Conservation (phyloP, 352 stramenopile genomes). For the Phytophthora syringae region DNA sequence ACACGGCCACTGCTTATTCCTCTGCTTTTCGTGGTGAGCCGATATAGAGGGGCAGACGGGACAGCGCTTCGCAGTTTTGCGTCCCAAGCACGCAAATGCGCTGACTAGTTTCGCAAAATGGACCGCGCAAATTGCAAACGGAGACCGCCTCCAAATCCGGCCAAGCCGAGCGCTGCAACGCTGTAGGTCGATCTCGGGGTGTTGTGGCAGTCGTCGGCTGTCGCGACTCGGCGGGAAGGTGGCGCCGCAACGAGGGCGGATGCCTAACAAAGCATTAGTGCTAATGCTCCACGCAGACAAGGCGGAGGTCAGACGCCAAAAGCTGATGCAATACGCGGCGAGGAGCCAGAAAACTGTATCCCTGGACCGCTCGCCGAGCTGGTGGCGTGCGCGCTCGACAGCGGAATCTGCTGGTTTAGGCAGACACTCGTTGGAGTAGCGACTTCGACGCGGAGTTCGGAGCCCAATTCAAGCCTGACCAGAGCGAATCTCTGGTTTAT, state of each 20-base stretch:
- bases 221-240: conserved; percentile 31
- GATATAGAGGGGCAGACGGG: conserved; percentile 14
- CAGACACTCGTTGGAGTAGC: too few relatives aligned
- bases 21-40: conserved; percentile 26
- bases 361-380: background rate
- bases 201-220: conserved; percentile 11
- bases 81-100: conserved; percentile 14
- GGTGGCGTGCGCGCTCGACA: background rate
- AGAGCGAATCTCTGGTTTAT: too few relatives aligned
- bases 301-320: background rate
- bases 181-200: background rate
- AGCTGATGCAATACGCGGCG: background rate
- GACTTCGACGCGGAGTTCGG: too few relatives aligned
- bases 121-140: conserved; percentile 9
- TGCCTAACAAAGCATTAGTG: conserved; percentile 7
- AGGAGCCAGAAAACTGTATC: too few relatives aligned
- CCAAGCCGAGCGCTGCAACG: background rate
- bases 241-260: background rate
- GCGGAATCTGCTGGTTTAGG: too few relatives aligned
- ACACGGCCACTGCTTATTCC: conserved; percentile 23
- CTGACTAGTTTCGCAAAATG: conserved; percentile 21
- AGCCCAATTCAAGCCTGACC: too few relatives aligned
- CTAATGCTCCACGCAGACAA: conserved; percentile 17
- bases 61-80: conserved; percentile 12
- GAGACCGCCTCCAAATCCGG: background rate